phyloP scores from a whole-genome alignment of 2,329 filamentous ascomycete genomes.

The Sporothrix brasiliensis region DNA sequence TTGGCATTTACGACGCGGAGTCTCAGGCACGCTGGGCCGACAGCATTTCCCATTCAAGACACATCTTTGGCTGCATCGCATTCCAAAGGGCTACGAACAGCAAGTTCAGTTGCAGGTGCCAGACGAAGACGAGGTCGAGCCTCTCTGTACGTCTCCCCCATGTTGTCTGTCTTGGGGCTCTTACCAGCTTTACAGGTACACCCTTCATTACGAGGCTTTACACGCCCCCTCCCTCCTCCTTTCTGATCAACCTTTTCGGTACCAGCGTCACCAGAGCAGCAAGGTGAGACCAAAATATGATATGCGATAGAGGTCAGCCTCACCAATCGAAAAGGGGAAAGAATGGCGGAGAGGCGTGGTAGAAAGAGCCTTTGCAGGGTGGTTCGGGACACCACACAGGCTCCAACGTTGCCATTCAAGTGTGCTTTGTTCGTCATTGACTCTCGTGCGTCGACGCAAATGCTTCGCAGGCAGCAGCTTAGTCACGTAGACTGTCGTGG shows the following conservation, averaged over 20 bases:
- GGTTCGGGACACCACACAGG: not conserved
- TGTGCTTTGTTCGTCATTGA: not conserved
- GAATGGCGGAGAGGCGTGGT: not conserved
- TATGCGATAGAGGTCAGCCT: not conserved
- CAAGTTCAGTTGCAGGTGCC: not conserved
- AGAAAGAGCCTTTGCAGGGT: not conserved
- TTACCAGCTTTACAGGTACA: not conserved
- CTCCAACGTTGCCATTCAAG: not conserved
- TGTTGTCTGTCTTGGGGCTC: not conserved
- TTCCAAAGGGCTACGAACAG: not conserved
- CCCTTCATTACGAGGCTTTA: not conserved
- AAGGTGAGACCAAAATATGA: slow-evolving; percentile 13
- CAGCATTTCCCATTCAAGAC: not conserved
- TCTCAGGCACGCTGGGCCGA: not conserved
- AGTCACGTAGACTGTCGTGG: not conserved
- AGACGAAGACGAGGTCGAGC: not conserved
- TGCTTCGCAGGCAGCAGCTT: not conserved
- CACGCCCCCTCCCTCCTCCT: not conserved
- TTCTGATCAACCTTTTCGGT: not conserved
- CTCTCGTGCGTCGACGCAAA: not conserved
- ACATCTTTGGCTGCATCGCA: not conserved
- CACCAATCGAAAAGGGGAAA: not conserved
- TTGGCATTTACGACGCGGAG: slow-evolving; percentile 5
- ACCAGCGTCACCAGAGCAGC: not conserved
- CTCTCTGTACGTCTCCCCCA: not conserved